Percentiles rank a stretch among this genome's conserved stretches.
Evolutionary conservation across 2,329 filamentous ascomycete genomes (phyloP).

Genomic region (Aspergillus fructus): DNA sequence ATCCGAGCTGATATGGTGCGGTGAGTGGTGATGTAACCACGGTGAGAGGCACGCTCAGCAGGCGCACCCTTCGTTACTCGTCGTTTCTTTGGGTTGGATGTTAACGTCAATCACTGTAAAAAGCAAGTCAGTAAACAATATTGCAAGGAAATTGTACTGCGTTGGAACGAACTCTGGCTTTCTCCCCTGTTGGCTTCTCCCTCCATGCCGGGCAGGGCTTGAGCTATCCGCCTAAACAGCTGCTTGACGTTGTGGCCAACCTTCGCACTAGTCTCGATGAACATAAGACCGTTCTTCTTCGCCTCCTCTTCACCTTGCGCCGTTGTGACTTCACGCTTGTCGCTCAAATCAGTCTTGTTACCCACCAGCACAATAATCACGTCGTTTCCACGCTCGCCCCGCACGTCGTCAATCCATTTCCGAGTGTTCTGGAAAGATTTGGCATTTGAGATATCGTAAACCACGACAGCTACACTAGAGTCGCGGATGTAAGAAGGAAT

Average conservation of each 20-base stretch:
- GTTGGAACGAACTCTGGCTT: constrained; percentile 68
- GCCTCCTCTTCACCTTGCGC: constrained; percentile 97
- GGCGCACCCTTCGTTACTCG: constrained; percentile 71
- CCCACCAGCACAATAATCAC: constrained; percentile 98
- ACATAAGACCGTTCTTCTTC: constrained; percentile 97
- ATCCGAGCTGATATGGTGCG: constrained; percentile 11
- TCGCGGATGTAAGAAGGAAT: constrained; percentile 99
- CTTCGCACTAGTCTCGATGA: constrained; percentile 98
- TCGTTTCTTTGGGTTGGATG: constrained; percentile 67
- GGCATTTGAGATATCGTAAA: constrained; percentile 96
- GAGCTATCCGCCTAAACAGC: constrained; percentile 95
- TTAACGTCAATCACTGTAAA: constrained; percentile 87
- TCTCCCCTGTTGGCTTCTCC: constrained; percentile 77
- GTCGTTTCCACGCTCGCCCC: constrained; percentile 94
- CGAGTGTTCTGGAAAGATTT: constrained; percentile 98
- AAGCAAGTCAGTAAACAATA: constrained; percentile 24
- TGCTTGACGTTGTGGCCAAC: constrained; percentile 97
- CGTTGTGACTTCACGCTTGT: constrained; percentile 96
- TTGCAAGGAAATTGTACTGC: too few relatives aligned
- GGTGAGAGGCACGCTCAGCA: constrained; percentile 47
- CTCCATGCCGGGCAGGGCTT: constrained; percentile 97
- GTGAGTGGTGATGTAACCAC: constrained; percentile 10
- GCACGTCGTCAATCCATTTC: constrained; percentile 99
- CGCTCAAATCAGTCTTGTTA: constrained; percentile 98
- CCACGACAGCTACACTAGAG: constrained; percentile 94